phyloP scores from a whole-genome alignment of 345 rosid species.

The Populus davidiana region DNA sequence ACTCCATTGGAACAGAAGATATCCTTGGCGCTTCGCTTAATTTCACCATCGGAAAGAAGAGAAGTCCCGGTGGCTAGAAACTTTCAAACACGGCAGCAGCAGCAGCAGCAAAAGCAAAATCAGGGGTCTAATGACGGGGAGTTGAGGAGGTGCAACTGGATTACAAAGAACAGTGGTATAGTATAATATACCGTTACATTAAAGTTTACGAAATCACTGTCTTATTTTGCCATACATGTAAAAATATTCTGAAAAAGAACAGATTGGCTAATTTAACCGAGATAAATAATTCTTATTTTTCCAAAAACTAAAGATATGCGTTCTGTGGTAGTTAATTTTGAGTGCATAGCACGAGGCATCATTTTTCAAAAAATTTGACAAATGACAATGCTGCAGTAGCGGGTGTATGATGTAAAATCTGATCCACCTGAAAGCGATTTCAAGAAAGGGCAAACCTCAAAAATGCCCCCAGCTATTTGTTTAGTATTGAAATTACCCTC shows the following conservation, averaged over 20 bases:
- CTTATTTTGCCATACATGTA: not conserved
- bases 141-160: slow-evolving; percentile 80
- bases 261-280: not conserved
- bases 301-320: not conserved
- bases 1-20: slow-evolving; percentile 56
- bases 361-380: not conserved
- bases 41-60: slow-evolving; percentile 45
- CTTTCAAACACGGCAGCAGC: slow-evolving; percentile 30
- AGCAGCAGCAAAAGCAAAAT: slow-evolving; percentile 15
- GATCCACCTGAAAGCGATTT: not conserved
- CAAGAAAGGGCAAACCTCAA: not conserved
- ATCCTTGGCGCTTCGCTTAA: slow-evolving; percentile 65
- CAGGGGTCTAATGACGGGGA: slow-evolving; percentile 49
- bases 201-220: not conserved
- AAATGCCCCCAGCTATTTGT: too few relatives aligned
- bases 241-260: not conserved
- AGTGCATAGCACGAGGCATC: not conserved
- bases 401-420: slow-evolving; percentile 1
- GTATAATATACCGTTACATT: not conserved
- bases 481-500: too few relatives aligned
- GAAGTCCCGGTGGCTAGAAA: slow-evolving; percentile 33
- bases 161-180: slow-evolving; percentile 88
- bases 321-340: not conserved
- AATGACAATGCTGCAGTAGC: not conserved
- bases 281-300: not conserved